Base-by-base conservation (phyloP, 2,329 filamentous ascomycete species). In the Hypoxylon sp. region DNA sequence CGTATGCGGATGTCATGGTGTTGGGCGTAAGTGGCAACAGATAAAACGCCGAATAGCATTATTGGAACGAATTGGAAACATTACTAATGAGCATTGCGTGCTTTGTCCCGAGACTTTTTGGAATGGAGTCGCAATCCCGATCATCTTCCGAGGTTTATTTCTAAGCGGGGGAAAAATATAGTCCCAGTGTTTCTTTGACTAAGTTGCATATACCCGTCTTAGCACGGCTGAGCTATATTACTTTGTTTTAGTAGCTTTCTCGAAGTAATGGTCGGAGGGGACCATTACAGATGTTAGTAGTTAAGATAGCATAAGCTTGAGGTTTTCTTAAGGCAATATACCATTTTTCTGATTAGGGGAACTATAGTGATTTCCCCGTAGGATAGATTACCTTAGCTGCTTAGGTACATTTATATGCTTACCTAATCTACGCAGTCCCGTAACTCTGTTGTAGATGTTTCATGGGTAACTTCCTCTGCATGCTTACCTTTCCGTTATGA, bases 131-230 rank as follows among this genome's bases (percentile, higher is more conserved):
- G 26, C 14, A 46, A 61, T 51, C 42, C 62, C 65, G 58, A 68
- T 51, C 31, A n/a, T 62, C 13, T 57, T 46, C 68, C 61, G 61
- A 62, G 13, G 1, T 22, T 29, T 19, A 61, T 68, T 70, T 48
- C 56, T 68, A 68, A 63, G 65, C 57, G 53, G 62, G 64, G 62
- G 39, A 42, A 65, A 60, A 60, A 56, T 42, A 52, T 52, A 46
- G 44, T 29, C 44, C 65, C 35, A 56, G 14, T 29, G 22, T 17
- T 53, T 8, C 26, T 56, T 54, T 26, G 37, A 35, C 57, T 62
- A 64, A 13, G 33, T 48, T 44, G 42, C n/a, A 51, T n/a, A n/a
- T 31, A 31, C 29, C 8, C 6, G 29, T 31, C 29, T 6, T 31
- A 31, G 5, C 8, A 31, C 2, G 5, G 8, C 2, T 1, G 2